Base-by-base conservation (phyloP, 2,329 filamentous ascomycete species). In the Cladorrhinum sp. region DNA sequence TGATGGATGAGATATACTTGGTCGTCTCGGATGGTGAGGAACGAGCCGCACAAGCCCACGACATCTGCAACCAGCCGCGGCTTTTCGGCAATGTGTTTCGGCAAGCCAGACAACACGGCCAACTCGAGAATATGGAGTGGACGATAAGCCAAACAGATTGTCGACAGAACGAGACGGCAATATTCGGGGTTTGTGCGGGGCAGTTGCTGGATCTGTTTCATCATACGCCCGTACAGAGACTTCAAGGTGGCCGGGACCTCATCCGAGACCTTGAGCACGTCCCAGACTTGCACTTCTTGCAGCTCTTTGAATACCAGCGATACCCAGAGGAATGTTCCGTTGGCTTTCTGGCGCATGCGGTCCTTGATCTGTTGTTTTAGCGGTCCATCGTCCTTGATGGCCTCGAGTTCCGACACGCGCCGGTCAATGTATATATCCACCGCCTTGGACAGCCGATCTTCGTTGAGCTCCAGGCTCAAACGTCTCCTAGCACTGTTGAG, bases 311-410 rank as follows among this genome's bases (percentile, higher is more conserved):
- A 76, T 8, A 77, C 75, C 41, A 78, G 69, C n/a, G 76, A 72
- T 23, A 77, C 77, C 77, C 75, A 79, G 32, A 80, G 74, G 56
- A 79, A 79, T 0, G 76, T 80, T n/a, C 67, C 72, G 27, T 74
- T 61, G 6, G 75, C 73, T 18, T 78, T 74, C 16, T 45, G 55
- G 0, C 36, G 41, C 12, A 75, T 58, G 59, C 71, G 52, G 13
- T 60, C 13, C 12, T 60, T 29, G 16, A 73, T 62, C 6, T 45
- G 45, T 7, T 65, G 23, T 57, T 57, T 41, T 5, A 60, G 60
- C 2, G 58, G 27, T 2, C 50, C 7, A 41, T 66, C 58, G 58
- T 72, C 7, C 29, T 32, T 13, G 6, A 32, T 13, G 7, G 29
- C 6, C 13, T 32, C 13, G 29, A 32, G 29, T 13, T 13, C 7